phyloP scores from a whole-genome alignment of 352 stramenopile genomes.

The Pythium monospermum region DNA sequence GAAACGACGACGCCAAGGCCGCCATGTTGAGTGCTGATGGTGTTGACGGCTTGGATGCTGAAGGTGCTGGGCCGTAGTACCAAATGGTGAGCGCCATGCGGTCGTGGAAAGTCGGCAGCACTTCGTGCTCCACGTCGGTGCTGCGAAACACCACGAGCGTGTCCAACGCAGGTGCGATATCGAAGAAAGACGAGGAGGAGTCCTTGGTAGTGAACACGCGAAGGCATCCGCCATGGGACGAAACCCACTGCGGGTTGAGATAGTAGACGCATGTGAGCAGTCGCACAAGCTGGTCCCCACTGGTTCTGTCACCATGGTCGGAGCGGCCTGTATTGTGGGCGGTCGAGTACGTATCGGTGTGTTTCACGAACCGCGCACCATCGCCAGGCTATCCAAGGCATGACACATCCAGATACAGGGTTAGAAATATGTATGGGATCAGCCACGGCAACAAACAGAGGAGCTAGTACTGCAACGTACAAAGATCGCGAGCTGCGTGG shows the following conservation, averaged over 20 bases:
- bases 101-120: slow-evolving; percentile 71
- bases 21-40: background rate
- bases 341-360: slow-evolving; percentile 61
- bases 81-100: slow-evolving; percentile 92
- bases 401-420: background rate
- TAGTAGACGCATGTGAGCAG: slow-evolving; percentile 86
- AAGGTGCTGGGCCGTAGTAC: slow-evolving; percentile 83
- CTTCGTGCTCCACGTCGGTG: slow-evolving; percentile 88
- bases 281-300: slow-evolving; percentile 29
- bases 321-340: slow-evolving; percentile 20
- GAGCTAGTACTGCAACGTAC: slow-evolving; percentile 26
- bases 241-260: slow-evolving; percentile 69
- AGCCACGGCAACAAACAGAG: background rate
- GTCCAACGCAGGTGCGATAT: slow-evolving; percentile 82
- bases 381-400: slow-evolving; percentile 47
- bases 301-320: slow-evolving; percentile 12
- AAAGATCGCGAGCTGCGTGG: slow-evolving; percentile 73
- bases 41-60: background rate
- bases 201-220: slow-evolving; percentile 48
- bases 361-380: slow-evolving; percentile 59
- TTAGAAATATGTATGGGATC: background rate
- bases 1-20: too few species aligned
- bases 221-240: slow-evolving; percentile 53
- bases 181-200: slow-evolving; percentile 25
- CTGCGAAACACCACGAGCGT: slow-evolving; percentile 90